These are phyloP conservation scores for Diaporthe nobilis DNA, from an alignment of 2,329 filamentous ascomycete genomes.

Conservation along the genomic window DNA sequence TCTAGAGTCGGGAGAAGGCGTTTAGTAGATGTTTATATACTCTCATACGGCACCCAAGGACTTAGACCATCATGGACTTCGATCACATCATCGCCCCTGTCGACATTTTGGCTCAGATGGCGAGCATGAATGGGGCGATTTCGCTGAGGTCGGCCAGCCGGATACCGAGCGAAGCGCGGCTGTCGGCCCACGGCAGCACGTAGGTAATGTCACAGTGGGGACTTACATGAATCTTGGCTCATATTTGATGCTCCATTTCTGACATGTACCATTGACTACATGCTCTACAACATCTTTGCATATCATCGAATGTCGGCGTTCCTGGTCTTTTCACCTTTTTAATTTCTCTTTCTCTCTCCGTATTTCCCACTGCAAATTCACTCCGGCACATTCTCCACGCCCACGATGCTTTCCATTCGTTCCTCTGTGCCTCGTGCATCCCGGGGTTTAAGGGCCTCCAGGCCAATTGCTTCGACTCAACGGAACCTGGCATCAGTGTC, in stretches of 20 bases:
- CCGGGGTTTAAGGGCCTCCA: neutral
- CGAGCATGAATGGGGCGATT: neutral
- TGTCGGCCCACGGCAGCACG: slow-evolving; percentile 1
- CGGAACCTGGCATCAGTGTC: slow-evolving; percentile 2
- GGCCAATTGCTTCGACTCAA: neutral
- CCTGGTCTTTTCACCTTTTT: neutral
- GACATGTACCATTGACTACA: neutral
- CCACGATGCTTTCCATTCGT: slow-evolving; percentile 6
- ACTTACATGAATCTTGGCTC: slow-evolving; percentile 18
- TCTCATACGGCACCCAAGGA: neutral
- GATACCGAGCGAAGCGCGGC: neutral
- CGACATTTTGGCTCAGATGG: neutral
- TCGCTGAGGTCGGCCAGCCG: neutral
- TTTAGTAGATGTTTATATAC: neutral
- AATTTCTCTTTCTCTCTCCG: neutral
- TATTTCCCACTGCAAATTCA: neutral
- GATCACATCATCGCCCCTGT: slow-evolving; percentile 23
- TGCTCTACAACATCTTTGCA: neutral
- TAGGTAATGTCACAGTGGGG: neutral
- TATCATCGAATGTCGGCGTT: neutral
- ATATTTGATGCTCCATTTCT: neutral
- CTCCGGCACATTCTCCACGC: neutral
- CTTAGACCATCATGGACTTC: neutral
- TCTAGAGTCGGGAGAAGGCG: neutral
- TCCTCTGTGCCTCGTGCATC: slow-evolving; percentile 10